phyloP scores from a whole-genome alignment of 1,284 basidiomycete species.

The Fomes fomentarius region DNA sequence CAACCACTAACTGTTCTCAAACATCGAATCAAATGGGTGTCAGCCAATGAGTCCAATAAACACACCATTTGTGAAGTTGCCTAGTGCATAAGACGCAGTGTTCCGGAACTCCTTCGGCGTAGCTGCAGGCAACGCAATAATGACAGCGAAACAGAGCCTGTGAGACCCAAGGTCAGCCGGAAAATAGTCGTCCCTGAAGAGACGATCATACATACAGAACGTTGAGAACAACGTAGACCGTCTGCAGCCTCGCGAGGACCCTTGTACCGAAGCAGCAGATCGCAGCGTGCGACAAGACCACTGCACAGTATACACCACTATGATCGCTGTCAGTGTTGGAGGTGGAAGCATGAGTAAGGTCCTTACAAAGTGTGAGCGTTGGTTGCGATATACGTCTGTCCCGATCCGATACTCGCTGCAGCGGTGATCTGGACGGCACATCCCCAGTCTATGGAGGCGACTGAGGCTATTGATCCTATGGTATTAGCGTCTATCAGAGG shows the following conservation, averaged over 20 bases:
- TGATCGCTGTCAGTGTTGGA: not conserved
- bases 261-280: conserved; percentile 71
- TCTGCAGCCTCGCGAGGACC: conserved; percentile 75
- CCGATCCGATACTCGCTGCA: conserved; percentile 62
- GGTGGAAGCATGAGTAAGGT: not conserved
- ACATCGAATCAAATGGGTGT: not conserved
- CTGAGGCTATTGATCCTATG: conserved; percentile 66
- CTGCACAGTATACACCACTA: conserved; percentile 64
- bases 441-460: conserved; percentile 82
- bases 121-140: conserved; percentile 75
- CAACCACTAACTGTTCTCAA: conserved; percentile 53
- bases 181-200: conserved; percentile 73
- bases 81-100: conserved; percentile 64
- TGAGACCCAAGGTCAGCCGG: not conserved
- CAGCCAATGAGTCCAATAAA: not conserved
- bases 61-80: conserved; percentile 50
- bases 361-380: conserved; percentile 62
- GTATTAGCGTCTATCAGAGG: conserved; percentile 64
- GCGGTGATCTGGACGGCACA: conserved; percentile 71
- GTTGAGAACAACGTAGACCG: conserved; percentile 71
- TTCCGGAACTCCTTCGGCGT: conserved; percentile 73
- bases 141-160: conserved; percentile 76
- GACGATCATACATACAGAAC: conserved; percentile 51
- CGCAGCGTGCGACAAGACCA: conserved; percentile 60
- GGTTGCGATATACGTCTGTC: conserved; percentile 54